These are phyloP conservation scores for Chiua virens DNA, from an alignment of 768 basidiomycete genomes.

Conservation along the genomic window DNA sequence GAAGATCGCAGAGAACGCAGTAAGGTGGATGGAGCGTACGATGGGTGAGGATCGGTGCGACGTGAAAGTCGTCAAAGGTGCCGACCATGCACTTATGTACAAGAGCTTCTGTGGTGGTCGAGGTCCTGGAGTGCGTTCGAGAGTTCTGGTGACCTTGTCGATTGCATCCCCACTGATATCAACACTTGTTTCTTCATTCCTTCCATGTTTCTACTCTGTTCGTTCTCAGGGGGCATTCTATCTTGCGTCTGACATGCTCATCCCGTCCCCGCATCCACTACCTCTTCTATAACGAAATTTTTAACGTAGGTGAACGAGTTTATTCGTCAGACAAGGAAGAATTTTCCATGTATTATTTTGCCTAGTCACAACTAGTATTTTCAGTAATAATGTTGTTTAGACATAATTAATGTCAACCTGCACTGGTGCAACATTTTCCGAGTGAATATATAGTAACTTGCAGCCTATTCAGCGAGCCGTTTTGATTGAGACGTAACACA, in stretches of 20 bases:
- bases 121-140: conserved; percentile 72
- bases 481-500: too few species aligned
- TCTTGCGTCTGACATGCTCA: conserved; percentile 4
- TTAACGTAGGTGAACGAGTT: conserved; percentile 18
- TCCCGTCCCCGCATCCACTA: conserved; percentile 3
- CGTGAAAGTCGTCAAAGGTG: conserved; percentile 82
- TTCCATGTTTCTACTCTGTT: conserved; percentile 8
- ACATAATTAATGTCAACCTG: conserved; percentile 30
- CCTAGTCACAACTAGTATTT: conserved; percentile 22
- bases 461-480: too few species aligned
- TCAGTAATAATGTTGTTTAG: conserved; percentile 34
- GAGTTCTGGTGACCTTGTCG: conserved; percentile 47
- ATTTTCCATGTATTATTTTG: conserved; percentile 31
- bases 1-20: conserved; percentile 86
- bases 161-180: conserved; percentile 2
- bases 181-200: conserved; percentile 18
- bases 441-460: too few species aligned
- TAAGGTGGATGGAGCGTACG: conserved; percentile 88
- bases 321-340: conserved; percentile 22
- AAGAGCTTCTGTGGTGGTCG: conserved; percentile 82
- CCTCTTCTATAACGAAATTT: conserved; percentile 19
- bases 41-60: conserved; percentile 75
- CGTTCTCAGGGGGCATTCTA: conserved; percentile 16
- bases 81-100: conserved; percentile 94
- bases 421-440: conserved; percentile 14